These are phyloP conservation scores for Omphalotus olearius DNA, from an alignment of 1,284 basidiomycete genomes.

Conservation along the genomic window DNA sequence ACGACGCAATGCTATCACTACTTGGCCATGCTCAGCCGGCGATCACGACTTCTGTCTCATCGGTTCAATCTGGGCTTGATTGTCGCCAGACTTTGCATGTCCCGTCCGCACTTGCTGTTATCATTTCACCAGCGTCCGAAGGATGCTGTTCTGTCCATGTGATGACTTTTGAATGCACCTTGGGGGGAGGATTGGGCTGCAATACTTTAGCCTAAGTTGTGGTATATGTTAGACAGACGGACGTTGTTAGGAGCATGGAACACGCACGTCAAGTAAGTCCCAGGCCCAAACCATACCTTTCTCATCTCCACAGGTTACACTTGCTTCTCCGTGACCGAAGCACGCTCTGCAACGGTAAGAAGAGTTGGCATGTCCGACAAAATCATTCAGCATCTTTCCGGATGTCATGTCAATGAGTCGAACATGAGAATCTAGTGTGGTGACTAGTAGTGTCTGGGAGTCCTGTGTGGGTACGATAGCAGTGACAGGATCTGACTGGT, in stretches of 20 bases:
- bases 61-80: neutral
- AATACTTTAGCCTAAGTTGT: constrained; percentile 58
- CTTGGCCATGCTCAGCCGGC: neutral
- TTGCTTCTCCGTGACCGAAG: constrained; percentile 81
- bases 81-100: constrained; percentile 76
- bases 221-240: neutral
- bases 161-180: constrained; percentile 79
- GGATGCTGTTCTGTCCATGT: constrained; percentile 92
- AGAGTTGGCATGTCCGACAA: constrained; percentile 71
- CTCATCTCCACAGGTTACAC: constrained; percentile 87
- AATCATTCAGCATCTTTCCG: constrained; percentile 85
- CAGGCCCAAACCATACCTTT: constrained; percentile 86
- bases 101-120: constrained; percentile 87
- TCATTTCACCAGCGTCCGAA: constrained; percentile 74
- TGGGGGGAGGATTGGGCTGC: constrained; percentile 62
- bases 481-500: constrained; percentile 72
- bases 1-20: neutral
- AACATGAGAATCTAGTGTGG: constrained; percentile 80
- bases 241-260: neutral
- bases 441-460: constrained; percentile 73
- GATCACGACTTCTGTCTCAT: neutral
- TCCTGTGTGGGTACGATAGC: constrained; percentile 76
- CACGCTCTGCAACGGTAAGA: constrained; percentile 80
- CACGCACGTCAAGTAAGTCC: constrained; percentile 84
- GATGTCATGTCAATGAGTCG: constrained; percentile 83